Evolutionary conservation across 176 grass and related monocot species (phyloP), one percentile per base, ranked within the genome.

Genomic region (Musa acuminata): DNA sequence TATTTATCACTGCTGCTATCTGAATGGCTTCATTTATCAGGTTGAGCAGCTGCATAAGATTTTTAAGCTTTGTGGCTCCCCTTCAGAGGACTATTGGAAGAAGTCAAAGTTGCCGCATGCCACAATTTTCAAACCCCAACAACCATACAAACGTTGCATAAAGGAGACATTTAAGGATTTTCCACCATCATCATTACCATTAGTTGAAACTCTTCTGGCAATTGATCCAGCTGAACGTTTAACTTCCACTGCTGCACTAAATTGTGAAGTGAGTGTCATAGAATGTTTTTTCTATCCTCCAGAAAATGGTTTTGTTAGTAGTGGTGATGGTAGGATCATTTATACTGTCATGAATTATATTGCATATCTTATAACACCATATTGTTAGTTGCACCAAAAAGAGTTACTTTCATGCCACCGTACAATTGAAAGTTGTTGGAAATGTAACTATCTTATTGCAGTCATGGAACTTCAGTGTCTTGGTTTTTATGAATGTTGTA

Each of bases 121-220:
- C 11, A 68, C 65, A 68, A 68, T 68, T 48, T 68, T 68, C 23
- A 68, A 68, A 35, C 65, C 65, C 26, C 65, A 68, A 16, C 65
- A 68, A 48, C 65, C 65, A 20, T 72, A 52, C 19, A 72, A 72
- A 53, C 69, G 69, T 13, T 51, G 48, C 17, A 53, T 72, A 53
- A 53, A 72, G 49, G 69, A 72, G 48, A 72, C 69, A 53, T 72
- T 72, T 20, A 72, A 72, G 49, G 69, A 72, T 72, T 72, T 72
- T 52, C 69, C 69, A 24, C n/a, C 8, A 13, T 72, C 69, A 52
- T 72, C 69, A 53, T 25, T 72, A 49, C 9, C 69, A 5, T 72
- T 72, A 53, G 52, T 72, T 22, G 69, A 72, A 72, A 72, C 69
- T 72, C 69, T 72, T 72, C 69, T 72, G 1, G 49, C 69, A 23